Evolutionary conservation across 23 red algal genomes (phyloP).

Genomic region (Cyanidioschyzon merolae): DNA sequence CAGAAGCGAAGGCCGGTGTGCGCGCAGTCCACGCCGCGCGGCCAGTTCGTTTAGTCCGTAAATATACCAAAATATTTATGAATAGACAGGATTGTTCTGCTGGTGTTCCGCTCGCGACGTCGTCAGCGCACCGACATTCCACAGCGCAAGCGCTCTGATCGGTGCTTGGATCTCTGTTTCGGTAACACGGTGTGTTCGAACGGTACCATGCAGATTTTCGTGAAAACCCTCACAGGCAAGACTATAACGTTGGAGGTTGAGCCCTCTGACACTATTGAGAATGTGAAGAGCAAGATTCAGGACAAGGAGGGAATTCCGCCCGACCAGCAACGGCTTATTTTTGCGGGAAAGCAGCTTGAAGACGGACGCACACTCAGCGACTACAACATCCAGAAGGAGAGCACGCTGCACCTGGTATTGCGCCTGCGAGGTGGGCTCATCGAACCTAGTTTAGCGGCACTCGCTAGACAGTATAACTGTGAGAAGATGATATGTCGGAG

Average conservation of each 20-base stretch:
- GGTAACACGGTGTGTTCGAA: too few species aligned
- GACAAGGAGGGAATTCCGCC: slow-evolving; percentile 97
- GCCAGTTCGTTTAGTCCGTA: too few species aligned
- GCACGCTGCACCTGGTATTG: slow-evolving; percentile 89
- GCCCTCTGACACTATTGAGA: slow-evolving; percentile 86
- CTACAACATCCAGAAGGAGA: slow-evolving; percentile 99
- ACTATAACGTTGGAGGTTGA: slow-evolving; percentile 98
- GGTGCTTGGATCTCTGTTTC: too few species aligned
- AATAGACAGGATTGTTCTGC: too few species aligned
- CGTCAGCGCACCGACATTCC: too few species aligned
- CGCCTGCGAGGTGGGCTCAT: slow-evolving; percentile 93
- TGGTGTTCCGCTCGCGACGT: too few species aligned
- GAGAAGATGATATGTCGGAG: slow-evolving; percentile 90
- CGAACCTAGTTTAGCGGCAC: slow-evolving; percentile 78
- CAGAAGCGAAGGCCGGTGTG: too few species aligned
- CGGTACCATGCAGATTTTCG: slow-evolving; percentile 98
- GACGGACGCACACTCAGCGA: slow-evolving; percentile 92
- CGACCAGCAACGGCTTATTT: slow-evolving; percentile 97
- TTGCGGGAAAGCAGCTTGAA: slow-evolving; percentile 97
- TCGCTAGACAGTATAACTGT: slow-evolving; percentile 82
- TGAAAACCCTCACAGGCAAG: slow-evolving; percentile 97
- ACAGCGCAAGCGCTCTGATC: too few species aligned
- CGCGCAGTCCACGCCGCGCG: too few species aligned
- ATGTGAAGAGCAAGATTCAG: slow-evolving; percentile 99
- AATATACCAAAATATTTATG: too few species aligned